A percentile compares a stretch with the other conserved stretches of the same genome.
Evolutionary conservation across 1,139 yeast species (phyloP).

Genomic region (Saccharomyces hybrid): DNA sequence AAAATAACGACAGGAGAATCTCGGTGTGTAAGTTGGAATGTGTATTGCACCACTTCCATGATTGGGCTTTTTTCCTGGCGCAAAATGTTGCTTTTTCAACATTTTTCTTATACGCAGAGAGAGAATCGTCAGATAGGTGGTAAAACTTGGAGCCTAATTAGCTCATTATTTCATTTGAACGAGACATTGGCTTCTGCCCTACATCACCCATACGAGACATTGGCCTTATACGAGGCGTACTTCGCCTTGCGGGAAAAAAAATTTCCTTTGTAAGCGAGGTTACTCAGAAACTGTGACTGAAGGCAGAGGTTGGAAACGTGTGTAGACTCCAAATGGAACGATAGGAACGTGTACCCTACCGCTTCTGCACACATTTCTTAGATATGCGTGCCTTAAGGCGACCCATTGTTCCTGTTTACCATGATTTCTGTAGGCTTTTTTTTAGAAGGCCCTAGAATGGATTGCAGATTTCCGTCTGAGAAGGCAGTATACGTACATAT

Average conservation of each 20-base stretch:
- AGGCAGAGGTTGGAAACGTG: not conserved
- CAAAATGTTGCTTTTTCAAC: not conserved
- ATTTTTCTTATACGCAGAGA: not conserved
- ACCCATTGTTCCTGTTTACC: not conserved
- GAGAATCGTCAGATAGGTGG: not conserved
- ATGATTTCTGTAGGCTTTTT: not conserved
- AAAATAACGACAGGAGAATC: not conserved
- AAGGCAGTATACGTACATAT: not conserved
- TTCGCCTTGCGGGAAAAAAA: not conserved
- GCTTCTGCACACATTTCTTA: not conserved
- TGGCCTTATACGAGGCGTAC: not conserved
- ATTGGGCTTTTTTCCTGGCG: not conserved
- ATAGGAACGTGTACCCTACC: not conserved
- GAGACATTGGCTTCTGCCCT: not conserved
- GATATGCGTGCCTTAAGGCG: not conserved
- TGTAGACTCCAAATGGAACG: not conserved
- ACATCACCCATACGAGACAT: not conserved
- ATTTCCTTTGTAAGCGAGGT: not conserved
- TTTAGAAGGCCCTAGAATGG: not conserved
- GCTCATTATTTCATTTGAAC: not conserved
- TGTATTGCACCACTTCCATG: not conserved
- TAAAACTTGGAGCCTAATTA: not conserved
- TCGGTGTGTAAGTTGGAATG: not conserved
- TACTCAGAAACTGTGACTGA: not conserved
- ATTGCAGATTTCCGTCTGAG: not conserved